Base-by-base conservation (phyloP, 2,329 filamentous ascomycete species). In the Penicillium sp. region DNA sequence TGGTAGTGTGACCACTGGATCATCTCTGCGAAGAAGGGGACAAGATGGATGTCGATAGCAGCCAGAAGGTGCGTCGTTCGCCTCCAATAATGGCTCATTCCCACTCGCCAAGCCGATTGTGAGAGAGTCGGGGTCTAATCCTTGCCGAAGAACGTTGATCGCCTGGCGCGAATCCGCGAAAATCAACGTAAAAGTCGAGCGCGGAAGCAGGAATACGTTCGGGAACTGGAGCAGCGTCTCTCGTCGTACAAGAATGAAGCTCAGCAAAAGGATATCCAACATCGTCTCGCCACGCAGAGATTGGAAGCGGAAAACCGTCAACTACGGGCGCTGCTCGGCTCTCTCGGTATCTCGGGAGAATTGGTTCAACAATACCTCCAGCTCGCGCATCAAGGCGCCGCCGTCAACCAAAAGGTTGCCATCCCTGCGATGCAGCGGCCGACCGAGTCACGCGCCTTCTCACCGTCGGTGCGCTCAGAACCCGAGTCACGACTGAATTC, bases 131-230 rank as follows among this genome's bases (percentile, higher is more conserved):
- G 39, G 35, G n/a, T 27, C 51, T 54, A 34, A 52, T 46, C 44
- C 8, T 37, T 28, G 12, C 5, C 26, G 25, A 41, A 69, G 62
- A 56, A 60, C 42, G 40, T 51, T 29, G 58, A 64, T 28, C 60
- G 61, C 47, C 60, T 66, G 32, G 77, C 79, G 40, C 64, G 67
- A 26, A 57, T 70, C 28, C 55, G 67, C 13, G 67, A 69, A 28
- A 70, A 69, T 32, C 67, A 70, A 45, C 67, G 67, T 32, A 68
- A 61, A 39, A 68, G 67, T 42, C 60, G 67, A 34, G 66, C 67
- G 3, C 56, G 59, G 37, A 64, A 60, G 43, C 67, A 68, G 47
- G 64, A 68, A 46, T 59, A 69, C 47, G 58, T 64, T 36, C 64
- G 60, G n/a, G 66, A 69, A 28, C 48, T 70, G 11, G 65, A 69